Percentiles rank a stretch among this genome's conserved stretches.
Evolutionary conservation across 805 yeast genomes (phyloP).

Genomic region (Yarrowia alimentaria): DNA sequence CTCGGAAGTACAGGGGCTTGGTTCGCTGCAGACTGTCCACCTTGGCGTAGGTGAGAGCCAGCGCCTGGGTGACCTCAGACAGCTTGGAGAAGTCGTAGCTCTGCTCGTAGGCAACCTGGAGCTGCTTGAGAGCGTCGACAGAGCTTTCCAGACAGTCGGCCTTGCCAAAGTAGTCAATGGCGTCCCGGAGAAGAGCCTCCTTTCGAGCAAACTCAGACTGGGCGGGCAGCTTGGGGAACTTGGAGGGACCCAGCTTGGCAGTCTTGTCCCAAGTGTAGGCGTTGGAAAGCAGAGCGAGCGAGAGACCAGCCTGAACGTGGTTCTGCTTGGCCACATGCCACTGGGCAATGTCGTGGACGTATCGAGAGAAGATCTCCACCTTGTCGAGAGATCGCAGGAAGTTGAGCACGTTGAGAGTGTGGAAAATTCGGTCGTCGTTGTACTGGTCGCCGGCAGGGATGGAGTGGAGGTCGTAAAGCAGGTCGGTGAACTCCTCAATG

Average conservation of each 20-base stretch:
- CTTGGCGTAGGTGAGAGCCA: slow-evolving; percentile 65
- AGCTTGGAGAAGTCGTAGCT: slow-evolving; percentile 76
- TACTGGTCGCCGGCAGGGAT: slow-evolving; percentile 82
- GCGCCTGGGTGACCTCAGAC: slow-evolving; percentile 64
- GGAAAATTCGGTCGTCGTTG: slow-evolving; percentile 83
- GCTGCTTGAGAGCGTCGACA: slow-evolving; percentile 70
- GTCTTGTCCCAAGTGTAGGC: slow-evolving; percentile 66
- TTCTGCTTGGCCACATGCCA: slow-evolving; percentile 59
- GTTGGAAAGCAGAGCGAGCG: slow-evolving; percentile 72
- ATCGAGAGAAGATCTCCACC: slow-evolving; percentile 78
- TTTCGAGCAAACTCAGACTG: slow-evolving; percentile 80
- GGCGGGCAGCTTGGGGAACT: slow-evolving; percentile 70
- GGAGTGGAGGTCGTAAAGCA: slow-evolving; percentile 62
- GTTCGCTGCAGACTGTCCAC: slow-evolving; percentile 68
- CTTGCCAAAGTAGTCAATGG: slow-evolving; percentile 64
- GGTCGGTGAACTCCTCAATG: slow-evolving; percentile 54
- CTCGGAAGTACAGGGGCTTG: slow-evolving; percentile 75
- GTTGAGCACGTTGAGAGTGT: slow-evolving; percentile 69
- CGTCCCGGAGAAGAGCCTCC: slow-evolving; percentile 64
- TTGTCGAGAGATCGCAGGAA: slow-evolving; percentile 73
- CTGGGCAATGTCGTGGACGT: slow-evolving; percentile 70
- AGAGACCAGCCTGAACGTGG: slow-evolving; percentile 77
- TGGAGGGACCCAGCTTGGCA: slow-evolving; percentile 52
- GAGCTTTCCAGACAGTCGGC: slow-evolving; percentile 81
- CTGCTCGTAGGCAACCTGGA: slow-evolving; percentile 69